Base-by-base conservation (phyloP, 176 grass and related monocot genomes). In the Hsuehochloa calcarea region DNA sequence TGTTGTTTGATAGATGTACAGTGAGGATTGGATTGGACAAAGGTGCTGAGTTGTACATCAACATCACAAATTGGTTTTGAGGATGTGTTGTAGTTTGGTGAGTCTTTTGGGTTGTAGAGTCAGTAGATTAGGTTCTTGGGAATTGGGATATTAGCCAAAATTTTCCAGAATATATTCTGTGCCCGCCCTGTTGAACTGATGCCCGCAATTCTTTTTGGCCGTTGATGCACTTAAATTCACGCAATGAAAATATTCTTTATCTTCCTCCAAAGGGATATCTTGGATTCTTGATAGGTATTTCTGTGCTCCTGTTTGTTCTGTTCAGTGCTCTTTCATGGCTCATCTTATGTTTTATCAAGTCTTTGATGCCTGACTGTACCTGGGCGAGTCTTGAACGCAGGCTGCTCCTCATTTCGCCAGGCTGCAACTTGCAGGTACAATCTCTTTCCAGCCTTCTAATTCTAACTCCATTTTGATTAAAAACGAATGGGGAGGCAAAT, bases 61-160 rank as follows among this genome's bases (percentile, higher is more conserved):
- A 37, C 66, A 63, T 79, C 51, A 39, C 66, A 86, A 43, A 65
- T 54, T 74, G 43, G 68, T 60, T 80, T 60, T 80, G 52, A 74
- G 13, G 31, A 73, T 72, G 77, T 66, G 47, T 55, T 66, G 75
- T 80, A 74, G 68, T 54, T 80, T 34, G 56, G 35, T 2, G 22
- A 65, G 23, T 17, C 11, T 74, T 80, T 80, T 14, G 76, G 40
- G 16, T 31, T 71, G 31, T 80, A 74, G 68, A 65, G 72, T 87
- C 6, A 34, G 26, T 60, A 70, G 39, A 44, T 47, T 70, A 39
- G 73, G 17, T 74, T 80, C 22, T 66, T 66, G 10, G 23, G 44
- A 39, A 44, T 45, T 66, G 15, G 35, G 45, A 27, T 14, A 15
- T 15, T 43, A 65, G 27, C 19, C 43, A 39, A 55, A 72, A 22